These are phyloP conservation scores for Diaporthe sp. DNA, from an alignment of 2,329 filamentous ascomycete genomes.

Conservation along the genomic window DNA sequence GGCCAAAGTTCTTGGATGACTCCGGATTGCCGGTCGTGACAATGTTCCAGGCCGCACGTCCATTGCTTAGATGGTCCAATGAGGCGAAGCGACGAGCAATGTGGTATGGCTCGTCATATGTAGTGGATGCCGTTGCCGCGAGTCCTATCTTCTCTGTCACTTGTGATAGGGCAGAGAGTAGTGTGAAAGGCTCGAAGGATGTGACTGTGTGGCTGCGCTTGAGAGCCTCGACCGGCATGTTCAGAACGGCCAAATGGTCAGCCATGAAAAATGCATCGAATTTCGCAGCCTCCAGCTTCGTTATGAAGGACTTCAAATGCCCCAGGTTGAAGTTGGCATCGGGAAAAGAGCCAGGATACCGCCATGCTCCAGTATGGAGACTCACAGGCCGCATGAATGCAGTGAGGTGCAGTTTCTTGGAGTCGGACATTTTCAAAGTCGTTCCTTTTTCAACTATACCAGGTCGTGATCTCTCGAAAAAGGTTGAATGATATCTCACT, in stretches of 20 bases:
- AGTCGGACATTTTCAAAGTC: constrained; percentile 27
- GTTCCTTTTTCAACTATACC: neutral
- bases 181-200: constrained; percentile 69
- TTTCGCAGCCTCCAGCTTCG: constrained; percentile 66
- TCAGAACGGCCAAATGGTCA: constrained; percentile 66
- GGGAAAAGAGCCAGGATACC: constrained; percentile 66
- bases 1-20: constrained; percentile 65
- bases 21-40: constrained; percentile 67
- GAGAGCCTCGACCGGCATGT: constrained; percentile 69
- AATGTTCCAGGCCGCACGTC: constrained; percentile 67
- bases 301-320: constrained; percentile 66
- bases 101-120: constrained; percentile 68
- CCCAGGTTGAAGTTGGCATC: constrained; percentile 71
- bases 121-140: constrained; percentile 67
- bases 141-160: constrained; percentile 65
- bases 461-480: neutral
- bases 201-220: constrained; percentile 70
- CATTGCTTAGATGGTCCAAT: constrained; percentile 64
- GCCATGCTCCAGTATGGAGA: constrained; percentile 69
- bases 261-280: constrained; percentile 72
- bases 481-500: no score
- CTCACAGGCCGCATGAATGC: constrained; percentile 72
- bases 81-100: constrained; percentile 67
- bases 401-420: constrained; percentile 64
- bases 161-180: constrained; percentile 62